Conservation (phyloP, 495 filamentous ascomycete genomes). For the Trichodelitschia bisporula region DNA sequence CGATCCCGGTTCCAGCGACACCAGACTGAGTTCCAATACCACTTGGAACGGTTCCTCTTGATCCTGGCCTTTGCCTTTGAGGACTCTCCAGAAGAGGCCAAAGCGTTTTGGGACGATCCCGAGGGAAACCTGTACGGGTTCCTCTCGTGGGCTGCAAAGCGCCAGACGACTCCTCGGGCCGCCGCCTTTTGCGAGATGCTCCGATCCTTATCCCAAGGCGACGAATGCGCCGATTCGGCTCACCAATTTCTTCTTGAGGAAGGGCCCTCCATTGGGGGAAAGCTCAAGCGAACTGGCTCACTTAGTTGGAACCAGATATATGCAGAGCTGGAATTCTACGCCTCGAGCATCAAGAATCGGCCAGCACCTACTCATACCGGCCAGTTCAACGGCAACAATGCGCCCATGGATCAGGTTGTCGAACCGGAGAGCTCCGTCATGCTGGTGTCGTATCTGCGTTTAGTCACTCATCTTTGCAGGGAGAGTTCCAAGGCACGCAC, state of each 20-base stretch:
- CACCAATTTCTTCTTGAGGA: conserved; percentile 84
- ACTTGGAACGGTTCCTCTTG: conserved; percentile 75
- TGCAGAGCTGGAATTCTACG: conserved; percentile 58
- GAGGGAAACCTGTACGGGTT: conserved; percentile 86
- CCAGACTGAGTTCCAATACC: conserved; percentile 42
- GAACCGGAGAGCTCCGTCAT: conserved; percentile 76
- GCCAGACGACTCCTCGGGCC: conserved; percentile 77
- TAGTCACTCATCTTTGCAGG: conserved; percentile 54
- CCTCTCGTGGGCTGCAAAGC: conserved; percentile 77
- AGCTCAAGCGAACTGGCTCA: conserved; percentile 51
- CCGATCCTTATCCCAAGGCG: conserved; percentile 54
- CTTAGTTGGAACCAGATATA: conserved; percentile 87
- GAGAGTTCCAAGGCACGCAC: conserved; percentile 40
- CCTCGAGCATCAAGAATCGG: conserved; percentile 39
- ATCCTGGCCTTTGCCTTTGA: conserved; percentile 85
- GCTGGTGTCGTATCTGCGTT: conserved; percentile 74
- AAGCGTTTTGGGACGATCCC: conserved; percentile 68
- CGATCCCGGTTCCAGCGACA: conserved; percentile 22
- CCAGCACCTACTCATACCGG: conserved; percentile 27
- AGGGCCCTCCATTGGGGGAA: conserved; percentile 30
- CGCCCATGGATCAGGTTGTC: conserved; percentile 38
- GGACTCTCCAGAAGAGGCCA: conserved; percentile 51
- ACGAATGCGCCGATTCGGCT: conserved; percentile 52
- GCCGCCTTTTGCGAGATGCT: conserved; percentile 94
- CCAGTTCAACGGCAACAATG: conserved; percentile 28